These are phyloP conservation scores for Fusarium haematococcum DNA, from an alignment of 2,329 filamentous ascomycete species.

Conservation along the genomic window DNA sequence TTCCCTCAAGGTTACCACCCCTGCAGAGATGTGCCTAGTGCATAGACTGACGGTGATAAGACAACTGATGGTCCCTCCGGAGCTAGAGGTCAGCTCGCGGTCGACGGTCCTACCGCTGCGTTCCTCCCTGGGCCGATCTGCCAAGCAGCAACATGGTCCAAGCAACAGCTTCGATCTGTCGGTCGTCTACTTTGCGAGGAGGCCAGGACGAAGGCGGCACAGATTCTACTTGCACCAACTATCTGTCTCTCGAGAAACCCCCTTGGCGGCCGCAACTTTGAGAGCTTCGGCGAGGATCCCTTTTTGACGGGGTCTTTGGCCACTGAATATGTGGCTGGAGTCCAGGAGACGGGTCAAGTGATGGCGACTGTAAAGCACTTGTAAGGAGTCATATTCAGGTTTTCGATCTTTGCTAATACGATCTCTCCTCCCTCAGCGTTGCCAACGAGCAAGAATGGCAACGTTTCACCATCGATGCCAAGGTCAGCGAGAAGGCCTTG, in stretches of 20 bases:
- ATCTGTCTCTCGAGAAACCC: not conserved
- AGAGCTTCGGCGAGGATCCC: not conserved
- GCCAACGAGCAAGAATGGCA: not conserved
- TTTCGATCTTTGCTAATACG: not conserved
- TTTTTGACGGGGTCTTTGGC: not conserved
- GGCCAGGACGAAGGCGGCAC: not conserved
- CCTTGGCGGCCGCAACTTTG: not conserved
- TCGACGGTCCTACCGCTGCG: slow-evolving; percentile 20
- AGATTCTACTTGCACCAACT: not conserved
- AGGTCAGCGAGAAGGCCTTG: not conserved
- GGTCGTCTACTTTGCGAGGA: not conserved
- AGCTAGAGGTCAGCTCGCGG: not conserved
- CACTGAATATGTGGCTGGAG: not conserved
- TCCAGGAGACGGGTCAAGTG: not conserved
- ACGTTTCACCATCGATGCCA: not conserved
- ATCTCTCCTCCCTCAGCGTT: not conserved
- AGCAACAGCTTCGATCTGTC: not conserved
- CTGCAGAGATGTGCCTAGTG: not conserved
- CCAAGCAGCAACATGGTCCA: slow-evolving; percentile 26
- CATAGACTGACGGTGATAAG: not conserved
- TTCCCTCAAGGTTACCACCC: slow-evolving; percentile 13
- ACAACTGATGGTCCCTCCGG: not conserved
- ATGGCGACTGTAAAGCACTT: not conserved
- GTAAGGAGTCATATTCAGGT: not conserved
- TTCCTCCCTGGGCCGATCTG: slow-evolving; percentile 24